Conservation (phyloP, 73 alveolate genomes). For the Paramecium caudatum region DNA sequence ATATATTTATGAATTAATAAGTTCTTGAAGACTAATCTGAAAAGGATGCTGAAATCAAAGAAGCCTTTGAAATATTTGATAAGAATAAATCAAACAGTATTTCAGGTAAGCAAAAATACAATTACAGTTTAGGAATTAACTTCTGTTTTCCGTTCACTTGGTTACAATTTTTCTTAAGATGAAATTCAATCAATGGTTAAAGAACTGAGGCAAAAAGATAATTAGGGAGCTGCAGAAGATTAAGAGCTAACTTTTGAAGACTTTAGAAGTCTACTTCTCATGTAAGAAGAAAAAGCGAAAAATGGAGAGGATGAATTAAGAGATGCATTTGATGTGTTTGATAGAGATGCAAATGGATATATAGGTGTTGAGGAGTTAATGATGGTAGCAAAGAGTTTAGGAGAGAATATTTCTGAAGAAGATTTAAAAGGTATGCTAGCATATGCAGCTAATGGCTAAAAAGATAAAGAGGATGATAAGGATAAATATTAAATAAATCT, state of each 20-base stretch:
- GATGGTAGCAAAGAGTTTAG: slow-evolving; percentile 60
- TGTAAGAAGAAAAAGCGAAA: slow-evolving; percentile 42
- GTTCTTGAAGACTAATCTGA: not conserved
- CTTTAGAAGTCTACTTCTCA: slow-evolving; percentile 3
- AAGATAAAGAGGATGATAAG: slow-evolving; percentile 1
- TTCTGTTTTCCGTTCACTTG: slow-evolving; percentile 56
- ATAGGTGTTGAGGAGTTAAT: slow-evolving; percentile 28
- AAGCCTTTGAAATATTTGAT: slow-evolving; percentile 58
- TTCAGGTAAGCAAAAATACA: not conserved
- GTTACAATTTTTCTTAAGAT: slow-evolving; percentile 38
- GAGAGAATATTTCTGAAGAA: slow-evolving; percentile 48
- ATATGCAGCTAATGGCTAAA: slow-evolving; percentile 9
- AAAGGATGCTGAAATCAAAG: slow-evolving; percentile 33
- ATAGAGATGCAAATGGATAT: slow-evolving; percentile 70
- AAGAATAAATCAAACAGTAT: slow-evolving; percentile 47
- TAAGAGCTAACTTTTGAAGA: slow-evolving; percentile 32
- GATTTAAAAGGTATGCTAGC: slow-evolving; percentile 45
- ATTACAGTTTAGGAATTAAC: slow-evolving; percentile 45
- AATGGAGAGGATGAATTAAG: slow-evolving; percentile 44
- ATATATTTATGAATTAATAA: not conserved
- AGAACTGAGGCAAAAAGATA: not conserved
- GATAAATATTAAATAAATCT: not conserved
- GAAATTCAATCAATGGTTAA: slow-evolving; percentile 37
- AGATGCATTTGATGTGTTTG: slow-evolving; percentile 65
- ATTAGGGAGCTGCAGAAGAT: not conserved